Evolutionary conservation across 2,329 filamentous ascomycete genomes (phyloP).

Genomic region (Macrophomina pseudophaseolina): DNA sequence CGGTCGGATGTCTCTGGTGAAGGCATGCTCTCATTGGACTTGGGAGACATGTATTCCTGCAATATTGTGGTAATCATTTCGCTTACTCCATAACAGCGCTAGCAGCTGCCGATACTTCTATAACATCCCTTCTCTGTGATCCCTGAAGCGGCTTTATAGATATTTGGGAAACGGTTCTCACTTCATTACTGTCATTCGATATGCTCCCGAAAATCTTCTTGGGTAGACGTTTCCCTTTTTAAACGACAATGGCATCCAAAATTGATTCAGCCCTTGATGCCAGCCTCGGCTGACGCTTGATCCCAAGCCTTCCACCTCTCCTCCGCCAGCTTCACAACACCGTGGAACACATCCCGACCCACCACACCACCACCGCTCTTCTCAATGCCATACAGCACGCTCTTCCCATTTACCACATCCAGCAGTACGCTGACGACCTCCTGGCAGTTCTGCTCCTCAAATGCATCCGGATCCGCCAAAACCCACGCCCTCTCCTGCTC

Average conservation of each 20-base stretch:
- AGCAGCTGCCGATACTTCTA: too few species aligned
- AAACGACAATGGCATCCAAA: not conserved
- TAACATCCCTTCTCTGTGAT: too few species aligned
- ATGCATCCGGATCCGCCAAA: conserved; percentile 83
- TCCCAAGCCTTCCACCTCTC: conserved; percentile 68
- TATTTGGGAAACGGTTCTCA: too few species aligned
- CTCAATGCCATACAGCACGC: conserved; percentile 76
- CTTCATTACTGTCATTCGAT: not conserved
- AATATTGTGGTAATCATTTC: too few species aligned
- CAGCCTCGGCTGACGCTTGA: conserved; percentile 20
- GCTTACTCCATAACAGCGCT: too few species aligned
- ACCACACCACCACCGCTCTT: conserved; percentile 81
- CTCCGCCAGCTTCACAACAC: conserved; percentile 64
- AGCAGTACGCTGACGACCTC: conserved; percentile 85
- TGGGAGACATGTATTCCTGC: too few species aligned
- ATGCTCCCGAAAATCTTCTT: not conserved
- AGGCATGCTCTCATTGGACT: too few species aligned
- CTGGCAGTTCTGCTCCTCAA: conserved; percentile 84
- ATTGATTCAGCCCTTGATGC: not conserved
- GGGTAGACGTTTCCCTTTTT: not conserved
- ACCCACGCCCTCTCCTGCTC: conserved; percentile 63
- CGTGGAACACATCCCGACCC: conserved; percentile 65
- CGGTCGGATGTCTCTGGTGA: too few species aligned
- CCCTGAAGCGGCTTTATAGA: too few species aligned
- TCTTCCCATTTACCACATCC: conserved; percentile 64